Conservation (phyloP, 202 grass and related monocot genomes). For the Setaria italica region DNA sequence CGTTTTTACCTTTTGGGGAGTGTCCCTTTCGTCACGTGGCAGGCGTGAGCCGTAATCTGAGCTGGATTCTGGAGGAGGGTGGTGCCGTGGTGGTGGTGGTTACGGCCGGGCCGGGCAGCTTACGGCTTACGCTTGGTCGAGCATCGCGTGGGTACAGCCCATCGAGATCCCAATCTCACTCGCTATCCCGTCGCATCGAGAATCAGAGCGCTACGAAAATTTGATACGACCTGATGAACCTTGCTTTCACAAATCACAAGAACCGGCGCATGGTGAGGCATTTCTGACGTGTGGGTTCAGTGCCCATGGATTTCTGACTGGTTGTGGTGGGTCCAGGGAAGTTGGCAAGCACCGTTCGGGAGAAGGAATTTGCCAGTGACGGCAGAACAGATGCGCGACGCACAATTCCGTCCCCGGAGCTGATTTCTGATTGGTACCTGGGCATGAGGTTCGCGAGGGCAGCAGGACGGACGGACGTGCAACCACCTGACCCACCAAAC, state of each 20-base stretch:
- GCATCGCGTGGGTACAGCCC: no score
- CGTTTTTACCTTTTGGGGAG: constrained; percentile 20
- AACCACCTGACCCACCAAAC: neutral
- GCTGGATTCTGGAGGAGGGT: neutral
- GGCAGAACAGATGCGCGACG: no score
- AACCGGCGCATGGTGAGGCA: neutral
- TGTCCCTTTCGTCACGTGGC: constrained; percentile 38
- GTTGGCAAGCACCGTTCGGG: no score
- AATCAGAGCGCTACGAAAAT: neutral
- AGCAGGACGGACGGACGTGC: no score
- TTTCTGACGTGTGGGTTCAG: no score
- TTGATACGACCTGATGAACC: neutral
- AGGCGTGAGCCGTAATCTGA: constrained; percentile 33
- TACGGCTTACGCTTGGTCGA: neutral
- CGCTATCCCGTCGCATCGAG: neutral
- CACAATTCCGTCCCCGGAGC: no score
- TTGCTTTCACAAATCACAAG: neutral
- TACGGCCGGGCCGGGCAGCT: neutral
- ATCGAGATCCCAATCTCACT: neutral
- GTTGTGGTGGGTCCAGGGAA: neutral
- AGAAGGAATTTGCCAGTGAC: neutral
- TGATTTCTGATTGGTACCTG: neutral
- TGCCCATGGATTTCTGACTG: no score
- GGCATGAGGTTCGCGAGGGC: constrained; percentile 28
- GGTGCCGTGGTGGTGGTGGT: neutral